These are phyloP conservation scores for Aegilops tauschii DNA, from an alignment of 176 grass and related monocot genomes.

Conservation along the genomic window DNA sequence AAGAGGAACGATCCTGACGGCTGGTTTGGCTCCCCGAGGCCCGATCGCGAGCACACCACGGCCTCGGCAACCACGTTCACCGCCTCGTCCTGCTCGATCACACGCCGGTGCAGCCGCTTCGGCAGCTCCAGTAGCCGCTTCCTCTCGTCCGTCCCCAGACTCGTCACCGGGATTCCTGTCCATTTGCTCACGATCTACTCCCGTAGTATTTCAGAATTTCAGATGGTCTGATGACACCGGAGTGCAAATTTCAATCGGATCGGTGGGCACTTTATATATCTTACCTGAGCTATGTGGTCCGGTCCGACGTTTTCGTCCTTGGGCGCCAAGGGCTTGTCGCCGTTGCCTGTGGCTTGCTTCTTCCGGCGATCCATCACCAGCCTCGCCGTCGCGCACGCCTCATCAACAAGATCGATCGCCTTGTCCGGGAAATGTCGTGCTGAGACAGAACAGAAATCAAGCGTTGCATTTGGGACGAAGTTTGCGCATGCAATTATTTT, in stretches of 20 bases:
- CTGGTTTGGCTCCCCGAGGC: constrained; percentile 76
- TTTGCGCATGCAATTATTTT: background rate
- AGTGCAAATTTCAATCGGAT: background rate
- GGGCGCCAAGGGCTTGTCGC: background rate
- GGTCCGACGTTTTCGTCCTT: background rate
- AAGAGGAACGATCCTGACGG: constrained; percentile 93
- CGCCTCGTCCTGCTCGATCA: constrained; percentile 49
- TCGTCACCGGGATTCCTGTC: constrained; percentile 88
- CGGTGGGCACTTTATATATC: background rate
- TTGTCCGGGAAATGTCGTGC: constrained; percentile 68
- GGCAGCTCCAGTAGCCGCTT: constrained; percentile 58
- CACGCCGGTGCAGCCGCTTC: constrained; percentile 60
- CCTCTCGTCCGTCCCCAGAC: constrained; percentile 74
- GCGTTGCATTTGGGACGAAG: background rate
- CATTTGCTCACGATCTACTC: constrained; percentile 65
- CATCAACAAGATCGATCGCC: constrained; percentile 72
- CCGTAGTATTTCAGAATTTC: background rate
- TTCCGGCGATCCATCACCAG: constrained; percentile 63
- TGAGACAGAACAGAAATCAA: background rate
- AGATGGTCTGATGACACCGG: background rate
- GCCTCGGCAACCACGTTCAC: constrained; percentile 74
- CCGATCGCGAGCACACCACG: constrained; percentile 77
- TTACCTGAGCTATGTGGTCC: background rate
- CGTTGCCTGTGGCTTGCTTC: background rate
- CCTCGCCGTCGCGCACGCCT: constrained; percentile 78